Evolutionary conservation across 2,329 filamentous ascomycete genomes (phyloP), one percentile per base, ranked within the genome.

Genomic region (Fusarium abutilonis): DNA sequence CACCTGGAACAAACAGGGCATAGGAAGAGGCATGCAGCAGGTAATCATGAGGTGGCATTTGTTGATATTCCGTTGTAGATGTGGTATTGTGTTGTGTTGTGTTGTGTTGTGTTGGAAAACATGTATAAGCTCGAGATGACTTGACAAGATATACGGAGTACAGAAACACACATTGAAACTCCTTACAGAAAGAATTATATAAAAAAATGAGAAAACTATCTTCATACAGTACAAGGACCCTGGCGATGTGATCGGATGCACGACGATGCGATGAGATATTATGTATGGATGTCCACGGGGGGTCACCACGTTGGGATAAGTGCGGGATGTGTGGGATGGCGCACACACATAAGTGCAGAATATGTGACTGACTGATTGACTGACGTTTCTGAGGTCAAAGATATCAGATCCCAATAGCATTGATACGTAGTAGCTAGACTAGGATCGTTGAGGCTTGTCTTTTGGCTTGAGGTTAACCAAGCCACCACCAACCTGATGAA

Each of bases 251-350:
- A 52, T 62, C 43, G 58, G 43, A 62, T 52, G 44, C 41, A 52
- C 49, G 43, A 53, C 42, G 49, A 53, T 45, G 44, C 54, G 38
- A 64, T 63, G 32, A 63, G 49, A 65, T 65, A 19, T 19, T 3
- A 26, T 26, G 23, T 26, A 62, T 49, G 31, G 31, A 34, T 34
- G 61, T 26, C 39, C 51, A 65, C 40, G 34, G 56, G 43, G 38
- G 47, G 35, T 60, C 56, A 63, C 48, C 34, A 46, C 44, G 56
- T 59, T 59, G 54, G 39, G 54, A 59, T 46, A 32, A 28, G 38
- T 64, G 59, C 44, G 60, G 56, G 60, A 62, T 62, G 56, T n/a
- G 42, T 38, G 57, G 56, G 51, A 61, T 45, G 53, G 53, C 39
- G 36, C 54, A 31, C 42, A 46, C 19, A 19, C 34, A 52, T 19